Evolutionary conservation across 371 early-diverging fungal species (phyloP).

Genomic region (Umbelopsis sp.): DNA sequence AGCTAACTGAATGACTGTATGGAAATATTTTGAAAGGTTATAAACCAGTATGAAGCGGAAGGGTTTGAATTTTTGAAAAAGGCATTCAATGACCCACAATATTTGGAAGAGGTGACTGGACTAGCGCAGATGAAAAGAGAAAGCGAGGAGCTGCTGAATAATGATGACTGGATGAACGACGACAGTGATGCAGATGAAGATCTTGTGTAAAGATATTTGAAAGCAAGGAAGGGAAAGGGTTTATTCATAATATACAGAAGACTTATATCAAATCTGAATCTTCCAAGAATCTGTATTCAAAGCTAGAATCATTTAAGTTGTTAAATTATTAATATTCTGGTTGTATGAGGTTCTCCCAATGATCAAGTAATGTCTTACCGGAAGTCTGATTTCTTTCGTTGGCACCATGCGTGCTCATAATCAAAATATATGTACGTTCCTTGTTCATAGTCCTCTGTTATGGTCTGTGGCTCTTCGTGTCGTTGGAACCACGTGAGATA

Average conservation of each 20-base stretch:
- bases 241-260: conserved; percentile 18
- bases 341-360: neutral
- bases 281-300: conserved; percentile 89
- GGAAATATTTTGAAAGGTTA: conserved; percentile 33
- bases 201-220: conserved; percentile 8
- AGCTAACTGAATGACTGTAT: too few species aligned
- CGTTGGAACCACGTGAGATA: conserved; percentile 99
- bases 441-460: conserved; percentile 98
- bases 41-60: conserved; percentile 63
- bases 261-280: conserved; percentile 65
- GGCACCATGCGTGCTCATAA: conserved; percentile 98
- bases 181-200: conserved; percentile 45
- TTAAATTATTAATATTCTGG: neutral
- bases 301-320: conserved; percentile 43
- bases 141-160: conserved; percentile 62
- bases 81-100: conserved; percentile 71
- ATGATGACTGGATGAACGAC: conserved; percentile 65
- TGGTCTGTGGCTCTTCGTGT: conserved; percentile 95
- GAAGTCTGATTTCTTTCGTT: conserved; percentile 96
- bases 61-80: conserved; percentile 76
- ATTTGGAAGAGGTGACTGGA: conserved; percentile 86
- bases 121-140: conserved; percentile 74
- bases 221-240: neutral
- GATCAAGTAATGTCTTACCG: conserved; percentile 43
- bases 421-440: conserved; percentile 99